Percentiles rank a stretch among this genome's conserved stretches.
These are phyloP conservation scores for Saccharum hybrid DNA, from an alignment of 202 grass and related monocot genomes.

Conservation along the genomic window DNA sequence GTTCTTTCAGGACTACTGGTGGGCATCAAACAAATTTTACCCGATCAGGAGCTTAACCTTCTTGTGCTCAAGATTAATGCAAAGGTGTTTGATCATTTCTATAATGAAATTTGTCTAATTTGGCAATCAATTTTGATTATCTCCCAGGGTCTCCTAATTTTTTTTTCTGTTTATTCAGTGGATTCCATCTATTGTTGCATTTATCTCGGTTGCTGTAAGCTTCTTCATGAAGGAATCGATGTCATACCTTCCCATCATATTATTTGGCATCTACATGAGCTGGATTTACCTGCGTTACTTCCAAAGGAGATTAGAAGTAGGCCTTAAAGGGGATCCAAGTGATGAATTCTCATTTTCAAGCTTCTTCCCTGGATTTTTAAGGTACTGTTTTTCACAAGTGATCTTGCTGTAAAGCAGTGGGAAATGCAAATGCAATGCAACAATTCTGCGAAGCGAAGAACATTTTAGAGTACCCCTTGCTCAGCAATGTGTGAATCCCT, in stretches of 20 bases:
- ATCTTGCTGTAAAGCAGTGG: constrained; percentile 7
- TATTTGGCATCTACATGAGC: constrained; percentile 81
- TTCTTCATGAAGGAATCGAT: constrained; percentile 67
- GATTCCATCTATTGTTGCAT: constrained; percentile 65
- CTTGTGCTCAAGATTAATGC: constrained; percentile 70
- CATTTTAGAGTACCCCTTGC: neutral
- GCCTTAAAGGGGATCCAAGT: constrained; percentile 81
- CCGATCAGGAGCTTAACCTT: constrained; percentile 71
- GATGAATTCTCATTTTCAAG: constrained; percentile 85
- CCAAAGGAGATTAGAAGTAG: constrained; percentile 77
- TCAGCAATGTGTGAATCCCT: neutral
- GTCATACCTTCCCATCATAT: constrained; percentile 66
- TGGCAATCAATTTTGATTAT: neutral
- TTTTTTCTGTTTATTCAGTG: constrained; percentile 53
- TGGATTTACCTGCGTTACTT: constrained; percentile 91
- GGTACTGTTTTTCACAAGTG: constrained; percentile 44
- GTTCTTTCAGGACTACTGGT: constrained; percentile 87
- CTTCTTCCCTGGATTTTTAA: constrained; percentile 83
- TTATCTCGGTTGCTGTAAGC: constrained; percentile 56
- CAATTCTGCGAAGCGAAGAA: constrained; percentile 2
- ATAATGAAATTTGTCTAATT: constrained; percentile 16
- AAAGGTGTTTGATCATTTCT: constrained; percentile 60
- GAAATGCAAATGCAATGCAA: neutral
- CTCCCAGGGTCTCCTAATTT: neutral
- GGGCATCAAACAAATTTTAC: constrained; percentile 84